A percentile compares a stretch with the other conserved stretches of the same genome.
Conservation (phyloP, 352 stramenopile species). For the Globisporangium abappressorium region DNA sequence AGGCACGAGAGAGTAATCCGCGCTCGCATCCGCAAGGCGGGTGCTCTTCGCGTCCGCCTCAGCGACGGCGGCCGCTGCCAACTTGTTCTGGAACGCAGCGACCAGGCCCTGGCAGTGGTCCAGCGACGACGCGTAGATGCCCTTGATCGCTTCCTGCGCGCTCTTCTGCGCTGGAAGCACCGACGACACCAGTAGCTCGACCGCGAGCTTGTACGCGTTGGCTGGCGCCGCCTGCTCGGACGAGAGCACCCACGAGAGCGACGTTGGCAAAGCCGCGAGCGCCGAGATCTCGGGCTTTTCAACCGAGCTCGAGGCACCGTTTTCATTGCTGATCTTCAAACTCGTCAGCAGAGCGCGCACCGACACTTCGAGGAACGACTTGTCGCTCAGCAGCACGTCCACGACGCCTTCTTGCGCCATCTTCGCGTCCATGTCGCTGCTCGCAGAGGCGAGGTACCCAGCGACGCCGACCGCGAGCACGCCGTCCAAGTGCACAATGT, state of each 20-base stretch:
- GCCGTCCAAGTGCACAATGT: slow-evolving; percentile 70
- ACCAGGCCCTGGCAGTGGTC: slow-evolving; percentile 54
- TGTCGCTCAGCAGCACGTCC: slow-evolving; percentile 38
- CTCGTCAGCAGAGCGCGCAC: slow-evolving; percentile 37
- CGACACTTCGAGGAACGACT: slow-evolving; percentile 49
- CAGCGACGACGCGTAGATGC: slow-evolving; percentile 55
- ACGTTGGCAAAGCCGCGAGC: slow-evolving; percentile 39
- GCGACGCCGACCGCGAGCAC: slow-evolving; percentile 66
- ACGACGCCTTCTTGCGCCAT: slow-evolving; percentile 54
- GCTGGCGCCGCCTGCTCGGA: slow-evolving; percentile 51
- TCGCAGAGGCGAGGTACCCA: slow-evolving; percentile 52
- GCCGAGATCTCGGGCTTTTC: slow-evolving; percentile 62
- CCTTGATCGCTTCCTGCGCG: slow-evolving; percentile 39
- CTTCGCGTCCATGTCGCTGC: slow-evolving; percentile 51
- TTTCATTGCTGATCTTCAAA: slow-evolving; percentile 19
- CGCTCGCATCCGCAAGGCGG: slow-evolving; percentile 22
- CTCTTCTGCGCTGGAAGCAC: slow-evolving; percentile 51
- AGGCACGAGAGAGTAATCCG: slow-evolving; percentile 29
- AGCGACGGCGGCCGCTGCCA: slow-evolving; percentile 33
- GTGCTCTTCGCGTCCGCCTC: slow-evolving; percentile 30
- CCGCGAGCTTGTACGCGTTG: slow-evolving; percentile 50
- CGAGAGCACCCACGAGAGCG: slow-evolving; percentile 68
- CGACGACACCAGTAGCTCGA: slow-evolving; percentile 56
- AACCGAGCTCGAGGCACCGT: slow-evolving; percentile 16
- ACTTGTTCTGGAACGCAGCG: slow-evolving; percentile 55